These are phyloP conservation scores for Pythium coloratum DNA, from an alignment of 352 stramenopile species.

Conservation along the genomic window DNA sequence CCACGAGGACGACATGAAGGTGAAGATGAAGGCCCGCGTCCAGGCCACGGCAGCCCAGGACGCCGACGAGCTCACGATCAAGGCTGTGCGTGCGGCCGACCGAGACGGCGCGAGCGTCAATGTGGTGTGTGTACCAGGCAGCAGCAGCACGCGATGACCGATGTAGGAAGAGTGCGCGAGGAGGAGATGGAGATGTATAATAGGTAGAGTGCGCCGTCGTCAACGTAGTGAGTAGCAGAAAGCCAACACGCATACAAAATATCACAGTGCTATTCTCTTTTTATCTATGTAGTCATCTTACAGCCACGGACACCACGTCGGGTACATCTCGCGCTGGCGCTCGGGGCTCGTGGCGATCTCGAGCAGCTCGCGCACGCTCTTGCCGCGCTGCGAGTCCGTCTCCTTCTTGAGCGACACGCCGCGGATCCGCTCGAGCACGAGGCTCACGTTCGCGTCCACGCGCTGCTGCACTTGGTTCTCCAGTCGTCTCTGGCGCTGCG, in stretches of 20 bases:
- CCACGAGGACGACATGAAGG: neutral
- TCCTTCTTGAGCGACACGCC: slow-evolving; percentile 81
- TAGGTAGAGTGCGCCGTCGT: neutral
- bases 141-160: neutral
- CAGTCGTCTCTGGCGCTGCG: slow-evolving; percentile 51
- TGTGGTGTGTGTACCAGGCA: neutral
- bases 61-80: slow-evolving; percentile 4
- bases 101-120: neutral
- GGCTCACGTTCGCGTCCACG: slow-evolving; percentile 83
- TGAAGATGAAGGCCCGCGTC: neutral
- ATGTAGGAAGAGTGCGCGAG: no score
- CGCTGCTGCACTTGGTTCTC: slow-evolving; percentile 83
- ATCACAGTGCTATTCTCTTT: slow-evolving; percentile 5
- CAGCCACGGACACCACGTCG: slow-evolving; percentile 87
- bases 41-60: neutral
- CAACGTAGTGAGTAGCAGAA: neutral
- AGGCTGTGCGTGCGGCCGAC: neutral
- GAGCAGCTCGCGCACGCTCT: slow-evolving; percentile 76
- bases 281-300: slow-evolving; percentile 32
- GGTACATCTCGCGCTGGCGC: slow-evolving; percentile 83
- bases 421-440: slow-evolving; percentile 79
- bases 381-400: slow-evolving; percentile 58
- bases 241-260: neutral
- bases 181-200: neutral
- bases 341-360: slow-evolving; percentile 83